phyloP scores from a whole-genome alignment of 306 rosid genomes.

The Castanea crenata region DNA sequence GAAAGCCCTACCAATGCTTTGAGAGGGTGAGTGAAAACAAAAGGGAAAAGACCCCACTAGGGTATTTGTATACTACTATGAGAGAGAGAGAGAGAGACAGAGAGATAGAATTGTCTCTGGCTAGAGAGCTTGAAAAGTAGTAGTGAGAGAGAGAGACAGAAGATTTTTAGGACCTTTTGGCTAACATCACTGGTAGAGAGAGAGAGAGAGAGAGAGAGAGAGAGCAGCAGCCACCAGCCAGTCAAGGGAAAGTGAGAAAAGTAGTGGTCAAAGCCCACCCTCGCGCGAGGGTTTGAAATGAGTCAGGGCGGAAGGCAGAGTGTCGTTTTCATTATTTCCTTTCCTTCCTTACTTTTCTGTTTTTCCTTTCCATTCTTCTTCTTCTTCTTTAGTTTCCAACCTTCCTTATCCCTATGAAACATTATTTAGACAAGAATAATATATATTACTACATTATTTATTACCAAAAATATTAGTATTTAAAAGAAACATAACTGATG shows the following conservation, averaged over 20 bases:
- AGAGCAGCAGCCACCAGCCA: constrained; percentile 25
- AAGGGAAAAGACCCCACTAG: constrained; percentile 22
- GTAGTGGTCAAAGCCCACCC: constrained; percentile 75
- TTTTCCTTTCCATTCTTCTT: not conserved
- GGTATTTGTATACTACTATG: not conserved
- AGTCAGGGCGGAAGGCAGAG: constrained; percentile 61
- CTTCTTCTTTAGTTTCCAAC: not conserved
- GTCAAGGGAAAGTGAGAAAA: constrained; percentile 42
- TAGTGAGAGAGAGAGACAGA: not conserved
- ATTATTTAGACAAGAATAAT: not conserved
- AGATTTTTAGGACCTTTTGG: not conserved
- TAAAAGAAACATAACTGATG: too few species aligned
- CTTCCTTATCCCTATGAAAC: not conserved
- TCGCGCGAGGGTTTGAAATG: constrained; percentile 37
- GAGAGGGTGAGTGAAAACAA: not conserved
- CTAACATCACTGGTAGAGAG: not conserved
- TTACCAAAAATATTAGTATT: too few species aligned
- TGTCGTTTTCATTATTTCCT: constrained; percentile 21
- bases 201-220: not conserved
- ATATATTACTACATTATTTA: too few species aligned
- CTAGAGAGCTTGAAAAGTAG: constrained; percentile 49
- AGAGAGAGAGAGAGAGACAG: not conserved
- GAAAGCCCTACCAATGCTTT: not conserved
- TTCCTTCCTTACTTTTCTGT: not conserved
- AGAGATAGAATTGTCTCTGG: constrained; percentile 15